Base-by-base conservation (phyloP, 352 stramenopile species). In the Phytophthora capsici region DNA sequence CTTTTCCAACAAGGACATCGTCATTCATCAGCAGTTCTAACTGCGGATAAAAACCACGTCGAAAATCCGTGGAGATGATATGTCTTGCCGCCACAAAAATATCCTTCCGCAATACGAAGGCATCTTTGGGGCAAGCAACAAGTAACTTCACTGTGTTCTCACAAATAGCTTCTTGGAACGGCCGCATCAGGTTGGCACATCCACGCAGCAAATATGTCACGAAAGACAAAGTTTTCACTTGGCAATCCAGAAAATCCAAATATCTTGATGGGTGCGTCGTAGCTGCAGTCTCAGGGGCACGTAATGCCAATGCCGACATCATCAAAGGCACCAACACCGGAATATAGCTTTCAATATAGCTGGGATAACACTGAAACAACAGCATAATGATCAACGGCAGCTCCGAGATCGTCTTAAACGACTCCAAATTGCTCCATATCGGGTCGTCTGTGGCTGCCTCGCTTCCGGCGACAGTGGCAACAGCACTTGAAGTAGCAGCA, bases 181-280 rank as follows among this genome's bases (percentile, higher is more conserved):
- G 94, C 34, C 96, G 95, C 84, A 99, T 96, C 23, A 98, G 78
- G 25, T 90, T 87, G 17, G 90, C 82, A 60, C 96, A 98, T 10
- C 89, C 86, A 28, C 95, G 89, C 40, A 99, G 71, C 43, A 99
- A 80, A 59, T 99, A 99, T 19, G 97, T 99, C 32, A 99, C 77
- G 63, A 99, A 99, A 28, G 95, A 99, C 20, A 99, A 77, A 10
- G 96, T 98, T 77, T 99, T 99, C 44, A 99, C 94, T 79, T 99
- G 97, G 54, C 88, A 96, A 48, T 97, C 89, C 37, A 98, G 71
- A 57, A 99, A 93, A 57, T 98, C 81, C n/a, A 88, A 82, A 75
- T 93, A 97, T 20, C 80, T 75, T 45, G 77, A 63, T 28, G 81
- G 76, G 41, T 96, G 78, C 3, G 90, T 70, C 16, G 83, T 80